Conservation (phyloP, 2,329 filamentous ascomycete species). For the Phaeophleospora eucalypticola region DNA sequence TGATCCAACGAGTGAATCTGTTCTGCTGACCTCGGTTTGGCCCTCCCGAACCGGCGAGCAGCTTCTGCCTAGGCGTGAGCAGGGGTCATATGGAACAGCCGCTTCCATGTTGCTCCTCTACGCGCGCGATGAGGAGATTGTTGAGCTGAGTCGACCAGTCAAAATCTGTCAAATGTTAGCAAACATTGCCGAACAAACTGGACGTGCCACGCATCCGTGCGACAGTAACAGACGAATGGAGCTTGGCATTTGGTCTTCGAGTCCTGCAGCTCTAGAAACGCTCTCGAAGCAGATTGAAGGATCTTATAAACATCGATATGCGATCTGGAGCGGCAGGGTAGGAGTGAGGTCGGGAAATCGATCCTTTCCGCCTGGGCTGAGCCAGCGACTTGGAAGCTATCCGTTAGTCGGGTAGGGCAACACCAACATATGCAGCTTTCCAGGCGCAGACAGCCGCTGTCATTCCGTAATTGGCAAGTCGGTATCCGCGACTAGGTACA, state of each 20-base stretch:
- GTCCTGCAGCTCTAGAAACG: not conserved
- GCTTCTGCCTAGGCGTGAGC: not conserved
- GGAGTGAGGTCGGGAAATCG: conserved; percentile 8
- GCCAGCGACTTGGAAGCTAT: conserved; percentile 6
- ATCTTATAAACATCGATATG: not conserved
- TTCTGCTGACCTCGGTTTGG: conserved; percentile 7
- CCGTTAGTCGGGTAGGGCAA: conserved; percentile 6
- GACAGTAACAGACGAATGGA: not conserved
- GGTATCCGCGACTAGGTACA: not conserved
- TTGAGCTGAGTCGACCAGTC: conserved; percentile 3
- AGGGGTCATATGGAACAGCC: not conserved
- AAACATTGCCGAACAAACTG: conserved; percentile 9
- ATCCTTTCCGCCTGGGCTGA: conserved; percentile 4
- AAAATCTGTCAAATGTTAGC: conserved; percentile 8
- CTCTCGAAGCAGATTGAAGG: not conserved
- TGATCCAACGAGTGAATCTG: not conserved
- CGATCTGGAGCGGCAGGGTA: not conserved
- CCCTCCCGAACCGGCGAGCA: not conserved
- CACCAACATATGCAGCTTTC: not conserved
- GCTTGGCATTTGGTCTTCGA: not conserved
- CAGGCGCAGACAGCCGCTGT: conserved; percentile 7
- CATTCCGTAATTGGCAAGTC: conserved; percentile 2
- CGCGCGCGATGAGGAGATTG: not conserved
- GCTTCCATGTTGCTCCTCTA: not conserved
- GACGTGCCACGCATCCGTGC: conserved; percentile 5